Base-by-base conservation (phyloP, 1,284 basidiomycete genomes). In the Tremellales sp. region DNA sequence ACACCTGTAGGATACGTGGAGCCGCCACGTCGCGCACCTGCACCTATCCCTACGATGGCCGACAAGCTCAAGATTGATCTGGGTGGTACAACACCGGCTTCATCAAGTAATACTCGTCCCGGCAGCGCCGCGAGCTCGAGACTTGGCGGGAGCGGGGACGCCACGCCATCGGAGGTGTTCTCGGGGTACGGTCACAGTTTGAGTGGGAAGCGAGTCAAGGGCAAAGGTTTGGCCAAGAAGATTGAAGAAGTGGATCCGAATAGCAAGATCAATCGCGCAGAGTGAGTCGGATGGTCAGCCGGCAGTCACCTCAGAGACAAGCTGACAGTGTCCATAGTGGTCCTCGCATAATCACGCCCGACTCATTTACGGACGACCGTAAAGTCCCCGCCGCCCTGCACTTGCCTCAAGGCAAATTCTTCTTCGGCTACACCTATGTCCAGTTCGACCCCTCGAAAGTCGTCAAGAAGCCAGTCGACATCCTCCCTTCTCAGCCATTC, bases 1-100 rank as follows among this genome's bases (percentile, higher is more conserved):
- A 70, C 80, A 5, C 81, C 81, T 1, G 76, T 79, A 44, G 81
- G 81, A 25, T 83, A 83, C 60, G 88, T 94, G 21, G 96, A 98
- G 71, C 96, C 94, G 0, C 84, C 89, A 57, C 82, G 86, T 36
- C 85, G 86, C 5, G 87, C 87, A 47, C 81, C 87, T 2, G 82
- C 84, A 2, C 85, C 92, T 2, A 84, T 85, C 8, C 75, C 87
- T 8, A 97, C 93, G 2, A 97, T 99, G 94, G 93, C 94, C 0
- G 88, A 87, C 46, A 97, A 97, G 75, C 82, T 97, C 49, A 92
- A 92, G 70, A 97, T 99, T 54, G 91, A 98, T 67, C 76, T 92
- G 22, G 84, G 84, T 56, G 85, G 84, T 1, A 84, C 86, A 10
- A 87, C 87, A 11, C 46, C 56, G 3, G 13, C 85, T 83, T 67